Evolutionary conservation across 768 basidiomycete species (phyloP), one percentile per base, ranked within the genome.

Genomic region (Suillus fuscotomentosus): DNA sequence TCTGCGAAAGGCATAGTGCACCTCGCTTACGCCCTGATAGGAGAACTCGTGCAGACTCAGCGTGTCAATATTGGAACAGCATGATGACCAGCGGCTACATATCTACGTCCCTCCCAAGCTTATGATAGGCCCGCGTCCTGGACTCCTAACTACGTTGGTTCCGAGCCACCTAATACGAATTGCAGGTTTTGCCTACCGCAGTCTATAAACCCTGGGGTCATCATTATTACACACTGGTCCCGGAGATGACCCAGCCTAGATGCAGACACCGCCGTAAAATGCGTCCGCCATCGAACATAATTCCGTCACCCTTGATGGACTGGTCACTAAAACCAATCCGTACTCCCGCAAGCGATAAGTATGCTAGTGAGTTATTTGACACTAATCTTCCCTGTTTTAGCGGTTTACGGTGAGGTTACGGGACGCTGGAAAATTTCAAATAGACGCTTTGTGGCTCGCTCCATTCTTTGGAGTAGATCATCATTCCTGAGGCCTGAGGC

Each of bases 181-280:
- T 27, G 24, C 56, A 27, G 24, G 57, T 24, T 59, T 42, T 41
- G 22, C 24, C 56, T 27, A 41, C 56, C 56, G 13, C 39, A 57
- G 39, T 39, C 24, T 57, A 50, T 24, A 41, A 41, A 41, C 17
- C 9, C 24, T 57, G 38, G n/a, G n/a, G 38, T 14, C 34, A 31
- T 38, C 36, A 41, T 56, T 56, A 57, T 39, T 39, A 53, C 55
- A 39, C 36, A 27, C 17, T 34, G 31, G 11, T 39, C 38, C 41
- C 57, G 57, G 57, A 59, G 57, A 59, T 59, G 57, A 59, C 57
- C 39, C 57, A 43, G 57, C 41, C 41, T 42, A 39, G 38, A 57
- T 41, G 34, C 41, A 42, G 57, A 59, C 41, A 59, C 41, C 39
- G 57, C 41, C 57, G 57, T 59, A 59, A 59, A 42, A 42, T 24